Evolutionary conservation across 1,284 basidiomycete genomes (phyloP).

Genomic region (Apiotrichum veenhuisii): DNA sequence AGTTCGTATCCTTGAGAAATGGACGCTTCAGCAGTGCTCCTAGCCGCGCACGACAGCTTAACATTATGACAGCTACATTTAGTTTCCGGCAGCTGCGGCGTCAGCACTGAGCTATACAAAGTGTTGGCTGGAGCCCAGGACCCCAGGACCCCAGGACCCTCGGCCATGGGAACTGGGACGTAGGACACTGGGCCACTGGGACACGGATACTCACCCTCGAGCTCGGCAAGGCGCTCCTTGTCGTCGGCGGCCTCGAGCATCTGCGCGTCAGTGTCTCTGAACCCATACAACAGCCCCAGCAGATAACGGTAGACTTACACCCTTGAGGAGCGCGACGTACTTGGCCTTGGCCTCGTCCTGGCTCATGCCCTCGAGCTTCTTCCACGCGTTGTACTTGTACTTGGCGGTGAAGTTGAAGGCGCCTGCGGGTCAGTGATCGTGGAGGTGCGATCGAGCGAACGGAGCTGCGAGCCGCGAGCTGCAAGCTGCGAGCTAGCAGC

Average conservation of each 20-base stretch:
- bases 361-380: conserved; percentile 64
- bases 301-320: conserved; percentile 53
- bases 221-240: conserved; percentile 59
- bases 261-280: too few relatives aligned
- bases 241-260: conserved; percentile 57
- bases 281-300: background rate
- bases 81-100: too few relatives aligned
- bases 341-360: conserved; percentile 65
- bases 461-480: background rate
- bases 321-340: conserved; percentile 70
- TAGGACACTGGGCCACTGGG: too few relatives aligned
- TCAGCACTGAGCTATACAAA: too few relatives aligned
- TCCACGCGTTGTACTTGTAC: conserved; percentile 72
- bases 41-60: too few relatives aligned
- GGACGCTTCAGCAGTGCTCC: too few relatives aligned
- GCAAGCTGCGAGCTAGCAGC: background rate
- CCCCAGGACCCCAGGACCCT: too few relatives aligned
- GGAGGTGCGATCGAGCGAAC: background rate
- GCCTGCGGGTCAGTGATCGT: conserved; percentile 5
- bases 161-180: too few relatives aligned
- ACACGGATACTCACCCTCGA: conserved; percentile 57
- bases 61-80: too few relatives aligned
- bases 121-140: too few relatives aligned
- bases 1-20: too few relatives aligned
- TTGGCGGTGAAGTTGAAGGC: conserved; percentile 50